These are phyloP conservation scores for Penicillium mononematosum DNA, from an alignment of 495 filamentous ascomycete species.

Conservation along the genomic window DNA sequence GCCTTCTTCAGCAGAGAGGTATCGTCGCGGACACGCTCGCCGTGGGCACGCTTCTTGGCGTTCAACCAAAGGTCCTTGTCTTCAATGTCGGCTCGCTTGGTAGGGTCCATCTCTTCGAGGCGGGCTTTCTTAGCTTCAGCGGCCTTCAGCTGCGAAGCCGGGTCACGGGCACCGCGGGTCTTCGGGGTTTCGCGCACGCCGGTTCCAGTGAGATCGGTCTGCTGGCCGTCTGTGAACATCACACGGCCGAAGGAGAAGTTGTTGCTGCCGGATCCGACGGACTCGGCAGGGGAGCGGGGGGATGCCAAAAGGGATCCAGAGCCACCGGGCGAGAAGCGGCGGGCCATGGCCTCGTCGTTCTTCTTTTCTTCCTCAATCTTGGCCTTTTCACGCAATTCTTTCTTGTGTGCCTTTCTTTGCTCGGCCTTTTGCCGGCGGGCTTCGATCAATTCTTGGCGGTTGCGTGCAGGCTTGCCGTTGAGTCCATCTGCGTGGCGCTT, in stretches of 20 bases:
- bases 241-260: slow-evolving; percentile 87
- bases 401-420: slow-evolving; percentile 81
- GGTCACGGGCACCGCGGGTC: slow-evolving; percentile 74
- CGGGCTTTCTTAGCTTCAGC: slow-evolving; percentile 73
- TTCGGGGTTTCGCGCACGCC: slow-evolving; percentile 59
- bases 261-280: slow-evolving; percentile 44
- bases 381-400: slow-evolving; percentile 68
- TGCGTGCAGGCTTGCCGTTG: slow-evolving; percentile 75
- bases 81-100: slow-evolving; percentile 77
- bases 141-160: slow-evolving; percentile 67
- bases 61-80: slow-evolving; percentile 95
- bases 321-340: slow-evolving; percentile 50
- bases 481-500: slow-evolving; percentile 77
- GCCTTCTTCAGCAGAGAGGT: slow-evolving; percentile 90
- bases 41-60: slow-evolving; percentile 82
- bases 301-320: slow-evolving; percentile 58
- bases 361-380: slow-evolving; percentile 71
- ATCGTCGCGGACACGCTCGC: slow-evolving; percentile 88
- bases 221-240: slow-evolving; percentile 79
- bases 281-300: slow-evolving; percentile 49
- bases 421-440: slow-evolving; percentile 81
- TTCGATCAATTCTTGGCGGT: slow-evolving; percentile 86
- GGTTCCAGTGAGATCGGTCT: slow-evolving; percentile 64
- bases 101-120: slow-evolving; percentile 65
- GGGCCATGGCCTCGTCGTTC: slow-evolving; percentile 65